Percentiles rank a stretch among this genome's conserved stretches.
These are phyloP conservation scores for Russula olivacea DNA, from an alignment of 768 basidiomycete species.

Conservation along the genomic window DNA sequence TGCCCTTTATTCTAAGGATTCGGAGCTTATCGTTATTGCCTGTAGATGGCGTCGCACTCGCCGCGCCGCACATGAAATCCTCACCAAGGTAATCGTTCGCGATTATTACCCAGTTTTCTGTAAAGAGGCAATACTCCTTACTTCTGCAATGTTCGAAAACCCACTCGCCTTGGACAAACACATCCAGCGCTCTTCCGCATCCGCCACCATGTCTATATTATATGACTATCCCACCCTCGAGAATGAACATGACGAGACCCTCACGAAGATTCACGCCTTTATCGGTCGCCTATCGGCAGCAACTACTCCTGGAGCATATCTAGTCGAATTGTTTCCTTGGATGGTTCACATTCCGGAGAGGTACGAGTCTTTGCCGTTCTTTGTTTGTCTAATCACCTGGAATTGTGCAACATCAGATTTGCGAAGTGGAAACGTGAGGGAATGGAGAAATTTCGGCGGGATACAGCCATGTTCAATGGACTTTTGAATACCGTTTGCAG, in stretches of 20 bases:
- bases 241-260: not conserved
- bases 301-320: slow-evolving; percentile 19
- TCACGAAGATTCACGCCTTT: not conserved
- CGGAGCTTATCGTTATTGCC: not conserved
- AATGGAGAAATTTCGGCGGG: not conserved
- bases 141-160: not conserved
- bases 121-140: slow-evolving; percentile 10
- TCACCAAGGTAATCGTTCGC: slow-evolving; percentile 2
- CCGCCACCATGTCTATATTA: slow-evolving; percentile 1
- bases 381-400: too few species aligned
- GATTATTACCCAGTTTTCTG: not conserved
- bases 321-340: slow-evolving; percentile 27
- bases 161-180: slow-evolving; percentile 2
- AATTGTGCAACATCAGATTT: not conserved
- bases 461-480: slow-evolving; percentile 17
- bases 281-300: not conserved
- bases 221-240: slow-evolving; percentile 11
- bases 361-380: not conserved
- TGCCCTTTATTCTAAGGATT: not conserved
- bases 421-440: slow-evolving; percentile 28
- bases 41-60: slow-evolving; percentile 15
- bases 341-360: slow-evolving; percentile 23
- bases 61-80: slow-evolving; percentile 11
- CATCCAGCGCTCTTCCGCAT: slow-evolving; percentile 3
- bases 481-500: slow-evolving; percentile 15